Evolutionary conservation across 345 rosid genomes (phyloP), one percentile per base, ranked within the genome.

Genomic region (Linum usitatissimum): DNA sequence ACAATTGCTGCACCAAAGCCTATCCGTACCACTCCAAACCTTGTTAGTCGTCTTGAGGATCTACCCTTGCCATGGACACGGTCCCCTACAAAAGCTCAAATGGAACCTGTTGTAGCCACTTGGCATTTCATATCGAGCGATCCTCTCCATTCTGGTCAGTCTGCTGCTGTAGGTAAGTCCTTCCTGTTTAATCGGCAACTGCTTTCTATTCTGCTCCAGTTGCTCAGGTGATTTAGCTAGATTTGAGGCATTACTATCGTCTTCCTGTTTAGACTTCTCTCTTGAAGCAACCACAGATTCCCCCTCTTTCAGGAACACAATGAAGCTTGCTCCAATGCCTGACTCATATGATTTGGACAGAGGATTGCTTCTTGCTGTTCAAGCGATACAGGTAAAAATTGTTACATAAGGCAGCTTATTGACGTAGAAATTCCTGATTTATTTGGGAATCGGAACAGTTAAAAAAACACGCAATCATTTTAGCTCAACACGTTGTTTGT

Each of bases 51-150:
- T 68, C 87, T 94, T 61, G 99, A 94, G 79, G 97, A 90, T 86
- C 74, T 90, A 69, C 84, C 99, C 62, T 97, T 83, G 69, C 97
- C 97, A 60, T 94, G 97, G 99, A 94, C 99, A 70, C 92, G 99
- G 59, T 94, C 99, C 72, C 97, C 99, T 10, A 94, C 99, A 60
- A 94, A 94, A 79, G 83, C 95, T 53, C 82, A 88, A 81, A 88
- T 81, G 92, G 99, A 94, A 66, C 97, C 95, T 45, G 71, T 88
- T 61, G 77, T 86, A 64, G 92, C 86, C 66, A 81, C 94, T 3
- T 93, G 96, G 90, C 80, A 76, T 58, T 82, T 86, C 70, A 69
- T 80, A 66, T 66, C 90, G 10, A 73, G 79, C 36, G 92, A 81
- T 74, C 73, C 83, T 56, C 73, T 82, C 64, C 78, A 59, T 62